Base-by-base conservation (phyloP, 768 basidiomycete genomes). In the Piloderma croceum region DNA sequence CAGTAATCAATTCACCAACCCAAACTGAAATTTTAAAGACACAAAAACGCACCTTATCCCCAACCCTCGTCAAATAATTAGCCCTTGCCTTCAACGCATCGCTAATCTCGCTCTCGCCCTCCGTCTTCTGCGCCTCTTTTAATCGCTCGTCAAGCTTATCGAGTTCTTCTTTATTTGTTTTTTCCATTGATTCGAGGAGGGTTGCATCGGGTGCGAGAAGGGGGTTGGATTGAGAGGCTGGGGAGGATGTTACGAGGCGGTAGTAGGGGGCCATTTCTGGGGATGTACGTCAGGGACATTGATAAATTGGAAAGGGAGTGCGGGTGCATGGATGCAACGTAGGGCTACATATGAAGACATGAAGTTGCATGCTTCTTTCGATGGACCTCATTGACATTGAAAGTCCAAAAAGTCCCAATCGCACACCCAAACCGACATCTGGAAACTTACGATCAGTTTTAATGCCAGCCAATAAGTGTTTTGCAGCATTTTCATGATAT, bases 81-180 rank as follows among this genome's bases (percentile, higher is more conserved):
- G 94, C 94, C 46, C 81, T 73, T 1, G 84, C 85, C 42, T 84
- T 79, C 29, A 97, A 70, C 1, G 82, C 83, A 51, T 98, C 94
- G 15, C 81, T 81, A 42, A 97, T 89, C 61, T 98, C 94, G 1
- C 83, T 83, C 60, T 97, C 93, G 43, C 93, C 94, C 54, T 93
- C 83, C 3, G 80, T 88, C 67, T 88, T 84, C 65, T 90, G 75
- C 0, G 94, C 92, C 50, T 94, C 91, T 39, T 74, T 78, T 25
- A 96, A 68, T 34, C 84, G 70, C 45, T 79, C 79, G 39, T 94
- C 87, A 9, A 98, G 63, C 51, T 73, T 75, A 37, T 77, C 70
- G 21, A 97, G 73, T 52, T 85, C 78, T 33, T 76, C 77, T 39
- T 70, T 62, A 60, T 97, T 97, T 24, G 75, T 72, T 36, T 74